phyloP scores from a whole-genome alignment of 495 filamentous ascomycete species.

The Aspergillus biplanus region DNA sequence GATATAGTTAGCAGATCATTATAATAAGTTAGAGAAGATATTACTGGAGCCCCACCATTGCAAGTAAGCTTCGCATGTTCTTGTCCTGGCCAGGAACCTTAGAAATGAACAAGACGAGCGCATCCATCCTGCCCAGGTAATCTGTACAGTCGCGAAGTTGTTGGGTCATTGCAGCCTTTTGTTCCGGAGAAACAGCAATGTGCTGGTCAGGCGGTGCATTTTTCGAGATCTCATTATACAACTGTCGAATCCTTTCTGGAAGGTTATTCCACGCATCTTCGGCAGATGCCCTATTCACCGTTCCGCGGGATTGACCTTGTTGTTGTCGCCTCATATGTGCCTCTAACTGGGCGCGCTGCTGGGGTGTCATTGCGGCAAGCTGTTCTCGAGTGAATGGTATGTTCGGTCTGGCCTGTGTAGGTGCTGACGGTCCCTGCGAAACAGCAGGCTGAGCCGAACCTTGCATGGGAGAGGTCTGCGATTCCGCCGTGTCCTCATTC shows the following conservation, averaged over 20 bases:
- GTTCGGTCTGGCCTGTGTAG: conserved; percentile 39
- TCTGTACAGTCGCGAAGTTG: conserved; percentile 47
- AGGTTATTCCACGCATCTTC: conserved; percentile 47
- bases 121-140: conserved; percentile 45
- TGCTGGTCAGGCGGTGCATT: conserved; percentile 35
- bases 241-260: conserved; percentile 40
- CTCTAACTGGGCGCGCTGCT: conserved; percentile 52
- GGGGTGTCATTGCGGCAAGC: conserved; percentile 52
- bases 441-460: conserved; percentile 32
- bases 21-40: conserved; percentile 1
- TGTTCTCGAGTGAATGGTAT: conserved; percentile 51
- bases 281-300: conserved; percentile 35
- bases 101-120: conserved; percentile 43
- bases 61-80: conserved; percentile 45
- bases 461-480: conserved; percentile 47
- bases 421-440: conserved; percentile 34
- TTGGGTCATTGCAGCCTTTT: conserved; percentile 52
- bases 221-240: conserved; percentile 44
- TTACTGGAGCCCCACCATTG: conserved; percentile 39
- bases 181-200: conserved; percentile 43
- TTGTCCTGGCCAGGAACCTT: conserved; percentile 47
- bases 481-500: conserved; percentile 66
- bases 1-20: conserved; percentile 27
- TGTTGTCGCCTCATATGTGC: conserved; percentile 42
- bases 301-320: conserved; percentile 32